These are phyloP conservation scores for Fusarium albidum DNA, from an alignment of 2,329 filamentous ascomycete species.

Conservation along the genomic window DNA sequence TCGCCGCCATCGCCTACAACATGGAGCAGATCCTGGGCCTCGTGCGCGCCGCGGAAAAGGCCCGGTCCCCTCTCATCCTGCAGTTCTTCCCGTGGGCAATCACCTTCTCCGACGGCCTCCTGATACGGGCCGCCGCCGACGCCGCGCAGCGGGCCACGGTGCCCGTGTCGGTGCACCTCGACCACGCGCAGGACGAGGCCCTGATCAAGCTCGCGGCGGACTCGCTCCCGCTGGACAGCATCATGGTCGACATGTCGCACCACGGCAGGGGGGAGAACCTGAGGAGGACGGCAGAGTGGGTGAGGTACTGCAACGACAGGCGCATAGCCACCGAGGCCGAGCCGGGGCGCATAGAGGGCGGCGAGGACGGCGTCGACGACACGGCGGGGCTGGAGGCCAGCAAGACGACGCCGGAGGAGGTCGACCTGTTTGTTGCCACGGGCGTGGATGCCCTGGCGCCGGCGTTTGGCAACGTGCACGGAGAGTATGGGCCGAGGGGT, in stretches of 20 bases:
- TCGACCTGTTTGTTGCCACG: not conserved
- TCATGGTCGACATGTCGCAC: conserved; percentile 82
- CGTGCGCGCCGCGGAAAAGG: conserved; percentile 73
- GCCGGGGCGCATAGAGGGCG: conserved; percentile 43
- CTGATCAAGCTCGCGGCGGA: conserved; percentile 63
- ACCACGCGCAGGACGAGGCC: conserved; percentile 68
- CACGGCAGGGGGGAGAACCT: conserved; percentile 76
- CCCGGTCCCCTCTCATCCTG: conserved; percentile 72
- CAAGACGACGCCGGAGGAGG: conserved; percentile 43
- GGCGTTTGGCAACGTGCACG: conserved; percentile 80
- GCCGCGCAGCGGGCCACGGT: conserved; percentile 65
- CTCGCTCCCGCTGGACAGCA: conserved; percentile 69
- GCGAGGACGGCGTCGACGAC: conserved; percentile 76
- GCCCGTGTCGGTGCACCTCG: conserved; percentile 70
- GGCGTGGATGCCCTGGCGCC: conserved; percentile 47
- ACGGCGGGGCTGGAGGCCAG: conserved; percentile 53
- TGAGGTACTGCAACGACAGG: conserved; percentile 6
- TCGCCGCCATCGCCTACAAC: conserved; percentile 57
- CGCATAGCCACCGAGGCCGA: conserved; percentile 13
- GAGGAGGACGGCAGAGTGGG: conserved; percentile 5
- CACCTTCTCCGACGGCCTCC: conserved; percentile 60
- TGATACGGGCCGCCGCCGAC: conserved; percentile 59
- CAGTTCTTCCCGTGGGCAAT: conserved; percentile 78
- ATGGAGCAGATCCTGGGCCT: conserved; percentile 74
- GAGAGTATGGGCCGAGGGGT: conserved; percentile 72